phyloP scores from a whole-genome alignment of 768 basidiomycete genomes.

The Russula foetens region DNA sequence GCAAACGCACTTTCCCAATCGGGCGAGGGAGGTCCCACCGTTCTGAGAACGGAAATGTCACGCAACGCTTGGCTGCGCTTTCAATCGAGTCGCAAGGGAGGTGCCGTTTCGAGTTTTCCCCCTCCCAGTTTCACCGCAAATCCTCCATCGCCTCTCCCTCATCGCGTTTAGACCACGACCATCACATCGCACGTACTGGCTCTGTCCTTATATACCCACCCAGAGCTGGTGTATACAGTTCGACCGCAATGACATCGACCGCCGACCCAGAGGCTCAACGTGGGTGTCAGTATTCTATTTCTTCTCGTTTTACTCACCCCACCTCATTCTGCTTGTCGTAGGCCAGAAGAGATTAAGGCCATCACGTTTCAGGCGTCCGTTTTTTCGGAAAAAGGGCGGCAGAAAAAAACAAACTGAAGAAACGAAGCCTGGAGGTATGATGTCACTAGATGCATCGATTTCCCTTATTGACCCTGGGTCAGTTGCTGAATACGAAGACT shows the following conservation, averaged over 20 bases:
- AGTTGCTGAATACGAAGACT: conserved; percentile 4
- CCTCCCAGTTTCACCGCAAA: too few relatives aligned
- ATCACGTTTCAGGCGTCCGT: background rate
- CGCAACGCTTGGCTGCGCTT: background rate
- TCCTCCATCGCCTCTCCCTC: too few relatives aligned
- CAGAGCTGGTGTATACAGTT: background rate
- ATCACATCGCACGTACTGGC: too few relatives aligned
- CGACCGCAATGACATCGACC: background rate
- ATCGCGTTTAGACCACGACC: too few relatives aligned
- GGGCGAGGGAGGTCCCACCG: background rate
- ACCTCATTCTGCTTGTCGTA: background rate
- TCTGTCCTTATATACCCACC: background rate
- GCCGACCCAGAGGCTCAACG: background rate
- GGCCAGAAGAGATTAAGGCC: background rate
- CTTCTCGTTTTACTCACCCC: background rate
- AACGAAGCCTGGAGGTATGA: background rate
- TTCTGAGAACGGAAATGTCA: background rate
- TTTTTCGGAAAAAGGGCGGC: background rate
- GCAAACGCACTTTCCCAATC: background rate
- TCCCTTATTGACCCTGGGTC: background rate
- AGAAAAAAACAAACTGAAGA: background rate
- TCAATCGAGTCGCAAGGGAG: background rate
- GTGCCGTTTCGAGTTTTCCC: too few relatives aligned
- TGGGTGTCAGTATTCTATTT: background rate
- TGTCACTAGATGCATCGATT: background rate